A percentile compares a stretch with the other conserved stretches of the same genome.
Conservation (phyloP, 2,329 filamentous ascomycete species). For the Lasiodiplodia theobromae region DNA sequence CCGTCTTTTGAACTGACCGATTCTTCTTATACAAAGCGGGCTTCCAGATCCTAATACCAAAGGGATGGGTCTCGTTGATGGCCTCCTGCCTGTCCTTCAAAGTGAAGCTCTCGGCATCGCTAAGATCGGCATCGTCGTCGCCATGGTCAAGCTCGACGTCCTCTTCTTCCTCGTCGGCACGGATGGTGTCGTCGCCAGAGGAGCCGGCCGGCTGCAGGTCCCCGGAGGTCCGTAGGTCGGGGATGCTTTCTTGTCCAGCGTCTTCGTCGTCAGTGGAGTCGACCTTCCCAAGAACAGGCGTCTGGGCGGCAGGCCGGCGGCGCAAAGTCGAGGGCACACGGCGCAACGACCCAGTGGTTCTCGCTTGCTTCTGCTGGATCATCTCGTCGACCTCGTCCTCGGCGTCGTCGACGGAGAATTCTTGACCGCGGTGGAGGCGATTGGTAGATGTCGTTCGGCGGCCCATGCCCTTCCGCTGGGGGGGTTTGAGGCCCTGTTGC, state of each 20-base stretch:
- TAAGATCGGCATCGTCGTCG: constrained; percentile 75
- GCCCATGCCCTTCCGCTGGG: constrained; percentile 75
- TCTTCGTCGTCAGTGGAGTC: constrained; percentile 50
- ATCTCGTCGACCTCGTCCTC: constrained; percentile 79
- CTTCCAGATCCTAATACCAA: constrained; percentile 99
- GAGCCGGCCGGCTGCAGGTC: constrained; percentile 39
- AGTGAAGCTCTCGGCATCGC: constrained; percentile 97
- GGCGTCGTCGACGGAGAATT: constrained; percentile 93
- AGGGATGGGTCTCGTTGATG: constrained; percentile 98
- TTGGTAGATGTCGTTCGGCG: constrained; percentile 78
- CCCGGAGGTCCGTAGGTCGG: constrained; percentile 10
- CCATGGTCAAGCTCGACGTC: constrained; percentile 61
- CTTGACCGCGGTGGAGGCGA: constrained; percentile 79
- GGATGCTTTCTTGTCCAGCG: constrained; percentile 35
- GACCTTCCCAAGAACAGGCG: constrained; percentile 56
- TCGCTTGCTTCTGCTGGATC: constrained; percentile 46
- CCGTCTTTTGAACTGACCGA: constrained; percentile 93
- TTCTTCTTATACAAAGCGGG: constrained; percentile 98
- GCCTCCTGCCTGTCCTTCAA: constrained; percentile 95
- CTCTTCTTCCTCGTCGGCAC: constrained; percentile 49
- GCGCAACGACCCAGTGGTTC: constrained; percentile 52
- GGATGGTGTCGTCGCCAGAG: constrained; percentile 49
- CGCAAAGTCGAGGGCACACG: constrained; percentile 60
- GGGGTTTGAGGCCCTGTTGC: constrained; percentile 34
- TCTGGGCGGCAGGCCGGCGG: constrained; percentile 55